A percentile compares a stretch with the other conserved stretches of the same genome.
phyloP scores from a whole-genome alignment of 306 rosid genomes.

The Benincasa hispida region DNA sequence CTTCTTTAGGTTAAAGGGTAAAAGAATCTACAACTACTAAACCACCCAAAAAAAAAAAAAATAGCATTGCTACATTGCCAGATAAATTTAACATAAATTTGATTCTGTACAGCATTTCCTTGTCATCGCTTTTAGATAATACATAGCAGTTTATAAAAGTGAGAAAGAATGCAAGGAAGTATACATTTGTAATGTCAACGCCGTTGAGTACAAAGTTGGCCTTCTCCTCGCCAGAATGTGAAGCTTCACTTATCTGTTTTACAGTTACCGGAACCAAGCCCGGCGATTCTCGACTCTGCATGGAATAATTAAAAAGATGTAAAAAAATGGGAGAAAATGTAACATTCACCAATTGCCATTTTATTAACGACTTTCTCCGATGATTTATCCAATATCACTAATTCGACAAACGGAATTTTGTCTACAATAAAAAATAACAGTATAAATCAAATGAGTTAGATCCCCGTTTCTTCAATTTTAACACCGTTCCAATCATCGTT shows the following conservation, averaged over 20 bases:
- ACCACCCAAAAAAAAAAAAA: background rate
- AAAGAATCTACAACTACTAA: background rate
- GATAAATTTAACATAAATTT: background rate
- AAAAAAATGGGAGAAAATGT: background rate
- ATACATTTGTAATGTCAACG: slow-evolving; percentile 66
- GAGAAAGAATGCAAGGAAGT: background rate
- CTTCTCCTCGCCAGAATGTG: slow-evolving; percentile 79
- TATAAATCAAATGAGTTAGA: too few species aligned
- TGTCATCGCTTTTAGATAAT: background rate
- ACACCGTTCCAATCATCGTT: background rate
- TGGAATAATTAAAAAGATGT: background rate
- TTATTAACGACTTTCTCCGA: background rate
- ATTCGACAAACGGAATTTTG: background rate
- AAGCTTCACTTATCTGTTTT: slow-evolving; percentile 78
- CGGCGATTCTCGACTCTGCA: slow-evolving; percentile 52
- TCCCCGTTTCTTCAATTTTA: background rate
- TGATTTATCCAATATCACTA: background rate
- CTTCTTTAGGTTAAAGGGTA: background rate
- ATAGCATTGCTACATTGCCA: background rate
- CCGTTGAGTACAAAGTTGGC: slow-evolving; percentile 62
- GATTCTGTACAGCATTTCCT: background rate
- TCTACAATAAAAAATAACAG: background rate
- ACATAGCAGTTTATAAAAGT: too few species aligned
- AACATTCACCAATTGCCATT: background rate
- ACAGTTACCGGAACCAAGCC: slow-evolving; percentile 82